Evolutionary conservation across 2,329 filamentous ascomycete genomes (phyloP).

Genomic region (Balansia obtecta): DNA sequence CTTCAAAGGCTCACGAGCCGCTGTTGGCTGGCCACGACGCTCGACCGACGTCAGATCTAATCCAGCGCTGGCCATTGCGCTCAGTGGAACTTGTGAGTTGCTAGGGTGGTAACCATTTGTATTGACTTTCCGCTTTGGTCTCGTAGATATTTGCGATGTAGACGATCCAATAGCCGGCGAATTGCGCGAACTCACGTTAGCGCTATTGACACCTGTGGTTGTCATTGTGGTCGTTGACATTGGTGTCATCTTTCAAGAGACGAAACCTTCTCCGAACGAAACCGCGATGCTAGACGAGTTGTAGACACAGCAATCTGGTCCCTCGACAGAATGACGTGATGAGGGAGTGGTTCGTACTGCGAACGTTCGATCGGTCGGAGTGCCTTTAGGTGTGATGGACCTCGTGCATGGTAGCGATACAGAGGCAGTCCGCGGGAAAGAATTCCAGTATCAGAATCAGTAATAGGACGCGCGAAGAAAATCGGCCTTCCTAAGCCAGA

Average conservation of each 20-base stretch:
- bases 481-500: background rate
- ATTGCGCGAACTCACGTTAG: constrained; percentile 38
- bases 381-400: constrained; percentile 8
- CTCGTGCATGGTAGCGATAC: constrained; percentile 12
- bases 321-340: background rate
- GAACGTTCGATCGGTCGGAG: constrained; percentile 1
- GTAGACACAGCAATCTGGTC: background rate
- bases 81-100: constrained; percentile 39
- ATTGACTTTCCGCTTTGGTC: constrained; percentile 40
- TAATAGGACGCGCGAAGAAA: background rate
- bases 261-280: constrained; percentile 3
- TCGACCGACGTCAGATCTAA: constrained; percentile 85
- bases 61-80: constrained; percentile 44
- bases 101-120: constrained; percentile 40
- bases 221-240: constrained; percentile 25
- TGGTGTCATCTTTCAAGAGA: constrained; percentile 27
- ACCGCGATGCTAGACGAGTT: background rate
- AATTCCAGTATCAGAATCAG: constrained; percentile 1
- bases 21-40: constrained; percentile 70
- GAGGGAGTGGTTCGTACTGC: constrained; percentile 1
- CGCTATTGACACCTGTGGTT: constrained; percentile 25
- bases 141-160: constrained; percentile 24
- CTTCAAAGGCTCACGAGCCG: constrained; percentile 63
- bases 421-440: background rate
- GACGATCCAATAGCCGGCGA: constrained; percentile 33